These are phyloP conservation scores for Zygosaccharomyces bisporus DNA, from an alignment of 805 yeast genomes.

Conservation along the genomic window DNA sequence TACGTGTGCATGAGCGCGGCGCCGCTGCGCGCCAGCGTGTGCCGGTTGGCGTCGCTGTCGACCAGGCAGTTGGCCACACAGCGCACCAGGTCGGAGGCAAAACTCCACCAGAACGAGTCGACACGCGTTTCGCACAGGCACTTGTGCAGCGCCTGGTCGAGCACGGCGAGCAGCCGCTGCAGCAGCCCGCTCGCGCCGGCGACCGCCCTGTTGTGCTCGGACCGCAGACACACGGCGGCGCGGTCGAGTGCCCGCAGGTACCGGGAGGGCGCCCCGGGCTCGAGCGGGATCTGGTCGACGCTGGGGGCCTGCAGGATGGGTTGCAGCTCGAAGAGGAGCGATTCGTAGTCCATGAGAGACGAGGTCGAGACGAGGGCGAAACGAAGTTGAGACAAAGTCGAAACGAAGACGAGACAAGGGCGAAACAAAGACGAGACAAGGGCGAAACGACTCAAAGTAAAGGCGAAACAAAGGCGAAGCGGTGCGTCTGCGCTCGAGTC, in stretches of 20 bases:
- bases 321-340: slow-evolving; percentile 31
- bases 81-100: slow-evolving; percentile 32
- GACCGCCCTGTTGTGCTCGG: slow-evolving; percentile 31
- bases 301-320: slow-evolving; percentile 27
- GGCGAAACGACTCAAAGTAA: no score
- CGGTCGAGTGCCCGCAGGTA: slow-evolving; percentile 29
- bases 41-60: slow-evolving; percentile 33
- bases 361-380: no score
- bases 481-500: no score
- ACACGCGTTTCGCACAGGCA: slow-evolving; percentile 14
- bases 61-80: slow-evolving; percentile 34
- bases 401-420: no score
- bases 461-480: no score
- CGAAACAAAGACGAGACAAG: no score
- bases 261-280: slow-evolving; percentile 20
- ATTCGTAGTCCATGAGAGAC: slow-evolving; percentile 38
- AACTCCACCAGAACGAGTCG: slow-evolving; percentile 15
- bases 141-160: slow-evolving; percentile 14
- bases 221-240: slow-evolving; percentile 31
- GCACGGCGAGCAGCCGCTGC: slow-evolving; percentile 18
- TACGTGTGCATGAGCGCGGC: slow-evolving; percentile 18
- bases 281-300: slow-evolving; percentile 18
- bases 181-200: slow-evolving; percentile 31
- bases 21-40: slow-evolving; percentile 11
- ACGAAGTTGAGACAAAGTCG: no score